Evolutionary conservation across 306 rosid species (phyloP).

Genomic region (Pachyrhizus erosus): DNA sequence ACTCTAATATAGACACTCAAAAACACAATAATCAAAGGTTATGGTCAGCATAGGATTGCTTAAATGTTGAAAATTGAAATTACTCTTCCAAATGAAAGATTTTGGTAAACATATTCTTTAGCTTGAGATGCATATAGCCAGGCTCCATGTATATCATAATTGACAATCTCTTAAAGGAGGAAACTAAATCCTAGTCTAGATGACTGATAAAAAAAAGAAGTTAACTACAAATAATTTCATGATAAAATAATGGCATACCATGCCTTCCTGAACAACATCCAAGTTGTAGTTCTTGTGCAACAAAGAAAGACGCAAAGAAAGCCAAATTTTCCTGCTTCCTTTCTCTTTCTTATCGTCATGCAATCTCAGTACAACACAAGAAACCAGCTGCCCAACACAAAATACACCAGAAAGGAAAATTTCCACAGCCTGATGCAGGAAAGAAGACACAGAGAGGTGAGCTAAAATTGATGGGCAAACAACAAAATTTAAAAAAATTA

Average conservation of each 20-base stretch:
- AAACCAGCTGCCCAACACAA: constrained; percentile 79
- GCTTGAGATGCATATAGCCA: neutral
- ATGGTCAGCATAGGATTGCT: constrained; percentile 23
- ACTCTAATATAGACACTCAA: constrained; percentile 16
- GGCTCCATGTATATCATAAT: neutral
- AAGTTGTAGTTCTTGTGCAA: constrained; percentile 76
- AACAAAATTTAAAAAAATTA: neutral
- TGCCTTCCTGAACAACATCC: constrained; percentile 89
- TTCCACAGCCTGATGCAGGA: constrained; percentile 59
- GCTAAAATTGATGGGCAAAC: constrained; percentile 12
- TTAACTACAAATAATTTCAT: constrained; percentile 5
- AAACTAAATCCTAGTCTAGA: constrained; percentile 25
- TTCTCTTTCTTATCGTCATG: constrained; percentile 84
- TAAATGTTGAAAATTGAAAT: constrained; percentile 5
- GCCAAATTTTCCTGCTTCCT: constrained; percentile 87
- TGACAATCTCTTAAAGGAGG: neutral
- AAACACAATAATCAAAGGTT: constrained; percentile 10
- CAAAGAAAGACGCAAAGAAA: constrained; percentile 87
- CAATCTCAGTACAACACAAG: constrained; percentile 76
- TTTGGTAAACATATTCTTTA: neutral
- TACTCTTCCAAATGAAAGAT: constrained; percentile 26
- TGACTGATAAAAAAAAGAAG: neutral
- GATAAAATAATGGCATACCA: constrained; percentile 60
- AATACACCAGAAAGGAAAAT: constrained; percentile 66
- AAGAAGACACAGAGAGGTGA: constrained; percentile 28